These are phyloP conservation scores for Fistulinella prunicolor DNA, from an alignment of 768 basidiomycete species.

Conservation along the genomic window DNA sequence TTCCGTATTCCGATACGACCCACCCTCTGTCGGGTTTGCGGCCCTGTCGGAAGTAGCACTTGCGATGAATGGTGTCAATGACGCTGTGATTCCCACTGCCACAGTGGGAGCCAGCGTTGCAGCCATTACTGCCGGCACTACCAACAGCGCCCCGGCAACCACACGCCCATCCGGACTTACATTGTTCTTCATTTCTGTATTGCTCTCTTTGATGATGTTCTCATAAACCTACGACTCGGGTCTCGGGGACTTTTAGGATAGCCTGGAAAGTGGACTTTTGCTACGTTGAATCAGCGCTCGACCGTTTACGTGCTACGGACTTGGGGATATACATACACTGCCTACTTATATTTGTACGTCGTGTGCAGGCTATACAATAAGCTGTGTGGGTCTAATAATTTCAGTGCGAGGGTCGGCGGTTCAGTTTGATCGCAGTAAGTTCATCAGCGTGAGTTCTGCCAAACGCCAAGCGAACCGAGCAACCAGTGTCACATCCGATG, in stretches of 20 bases:
- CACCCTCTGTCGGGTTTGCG: slow-evolving; percentile 52
- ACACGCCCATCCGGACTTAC: neutral
- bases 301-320: neutral
- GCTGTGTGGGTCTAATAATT: too few species aligned
- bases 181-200: slow-evolving; percentile 7
- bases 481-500: too few species aligned
- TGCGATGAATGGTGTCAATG: slow-evolving; percentile 24
- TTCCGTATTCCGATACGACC: slow-evolving; percentile 47
- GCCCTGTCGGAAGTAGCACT: slow-evolving; percentile 33
- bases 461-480: too few species aligned
- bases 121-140: slow-evolving; percentile 13
- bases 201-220: slow-evolving; percentile 5
- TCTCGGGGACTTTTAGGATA: neutral
- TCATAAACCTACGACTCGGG: neutral
- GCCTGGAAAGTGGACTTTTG: neutral
- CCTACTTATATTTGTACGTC: neutral
- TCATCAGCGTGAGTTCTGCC: too few species aligned
- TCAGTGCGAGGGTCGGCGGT: too few species aligned
- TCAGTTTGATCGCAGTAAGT: too few species aligned
- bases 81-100: slow-evolving; percentile 15
- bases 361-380: too few species aligned
- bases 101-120: slow-evolving; percentile 21
- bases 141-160: slow-evolving; percentile 10
- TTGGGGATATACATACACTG: neutral
- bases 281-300: too few species aligned